Conservation (phyloP, 2,329 filamentous ascomycete genomes). For the Hyphodiscus sp. region DNA sequence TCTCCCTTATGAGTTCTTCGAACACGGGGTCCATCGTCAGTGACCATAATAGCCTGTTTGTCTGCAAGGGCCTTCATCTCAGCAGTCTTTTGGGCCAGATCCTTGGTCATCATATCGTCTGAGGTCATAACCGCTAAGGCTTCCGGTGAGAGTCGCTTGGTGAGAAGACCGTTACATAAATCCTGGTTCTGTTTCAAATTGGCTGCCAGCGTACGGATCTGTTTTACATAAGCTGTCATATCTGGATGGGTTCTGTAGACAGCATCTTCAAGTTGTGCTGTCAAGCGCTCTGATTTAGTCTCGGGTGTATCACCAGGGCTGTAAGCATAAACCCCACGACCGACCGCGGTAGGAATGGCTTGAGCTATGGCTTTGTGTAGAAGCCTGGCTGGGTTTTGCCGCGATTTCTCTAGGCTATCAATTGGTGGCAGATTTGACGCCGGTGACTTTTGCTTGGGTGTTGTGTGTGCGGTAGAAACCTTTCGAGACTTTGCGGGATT, state of each 20-base stretch:
- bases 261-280: constrained; percentile 73
- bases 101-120: constrained; percentile 87
- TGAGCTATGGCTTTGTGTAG: constrained; percentile 64
- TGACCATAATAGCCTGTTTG: constrained; percentile 76
- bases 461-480: constrained; percentile 43
- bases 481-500: constrained; percentile 46
- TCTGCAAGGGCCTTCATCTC: constrained; percentile 72
- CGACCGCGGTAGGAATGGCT: constrained; percentile 60
- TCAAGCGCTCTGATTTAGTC: constrained; percentile 61
- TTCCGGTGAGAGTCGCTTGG: constrained; percentile 63
- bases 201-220: constrained; percentile 71
- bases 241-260: constrained; percentile 50
- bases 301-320: constrained; percentile 58
- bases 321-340: constrained; percentile 56
- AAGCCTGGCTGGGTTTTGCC: constrained; percentile 63
- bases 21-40: constrained; percentile 68
- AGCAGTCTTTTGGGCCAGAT: constrained; percentile 71
- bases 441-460: constrained; percentile 23
- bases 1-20: constrained; percentile 93
- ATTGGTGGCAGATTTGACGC: constrained; percentile 43
- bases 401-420: constrained; percentile 50
- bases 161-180: constrained; percentile 69
- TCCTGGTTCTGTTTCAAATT: constrained; percentile 87
- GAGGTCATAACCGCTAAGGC: constrained; percentile 80
- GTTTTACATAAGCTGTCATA: constrained; percentile 46